Evolutionary conservation across 352 stramenopile genomes (phyloP), one percentile per base, ranked within the genome.

Genomic region (Plasmopara muralis): DNA sequence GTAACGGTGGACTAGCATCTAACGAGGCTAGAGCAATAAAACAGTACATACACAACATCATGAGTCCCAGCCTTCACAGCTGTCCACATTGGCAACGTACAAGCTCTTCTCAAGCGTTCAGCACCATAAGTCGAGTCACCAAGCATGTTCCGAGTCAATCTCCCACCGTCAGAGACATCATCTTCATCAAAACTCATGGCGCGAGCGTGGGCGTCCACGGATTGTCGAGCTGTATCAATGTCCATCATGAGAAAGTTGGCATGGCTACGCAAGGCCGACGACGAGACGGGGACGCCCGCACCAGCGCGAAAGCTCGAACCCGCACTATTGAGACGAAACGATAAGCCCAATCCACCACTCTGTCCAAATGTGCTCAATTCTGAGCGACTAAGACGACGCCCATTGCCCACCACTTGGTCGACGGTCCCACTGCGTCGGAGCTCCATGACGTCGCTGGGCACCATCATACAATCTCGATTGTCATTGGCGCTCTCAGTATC

Each of bases 1-100:
- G 83, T 33, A 94, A 62, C 43, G 77, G 78, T 9, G 77, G 77
- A 51, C 77, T 86, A 13, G 77, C 58, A 50, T 83, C 73, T 49
- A 86, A 68, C 7, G 70, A 68, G 4, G 77, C 76, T 85, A 50
- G 45, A 14, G 25, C 47, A 38, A 63, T 6, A 42, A 46, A 35
- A 53, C 45, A 43, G 13, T 53, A 45, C 4, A 45, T 53, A 41
- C 30, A 35, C 28, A 31, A 57, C 10, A 50, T 55, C 13, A 52
- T 39, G 8, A 50, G 45, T 50, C 16, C 16, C 9, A 18, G 30
- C n/a, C 4, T 14, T 31, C 41, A 18, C 13, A 35, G 8, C 16
- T 43, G 6, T 15, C 20, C 34, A 20, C 20, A 9, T 20, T 18
- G 13, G n/a, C 18, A 47, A 77, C 59, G 18, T 74, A 83, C 72